Evolutionary conservation across 345 rosid genomes (phyloP), one percentile per base, ranked within the genome.

Genomic region (Erodium maritimum): DNA sequence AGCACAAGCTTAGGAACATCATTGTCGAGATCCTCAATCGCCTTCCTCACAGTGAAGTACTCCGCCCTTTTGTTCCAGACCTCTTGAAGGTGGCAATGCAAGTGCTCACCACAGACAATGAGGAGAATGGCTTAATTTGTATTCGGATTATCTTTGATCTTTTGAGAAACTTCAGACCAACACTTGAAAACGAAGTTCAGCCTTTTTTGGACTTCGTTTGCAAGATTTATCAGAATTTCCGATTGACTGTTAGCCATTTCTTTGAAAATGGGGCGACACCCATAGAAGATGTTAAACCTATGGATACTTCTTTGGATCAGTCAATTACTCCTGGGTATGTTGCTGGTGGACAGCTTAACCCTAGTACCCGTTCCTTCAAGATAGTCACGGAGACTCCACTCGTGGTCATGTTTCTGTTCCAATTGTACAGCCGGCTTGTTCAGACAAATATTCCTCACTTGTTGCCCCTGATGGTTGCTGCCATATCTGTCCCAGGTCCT

Each of bases 51-150:
- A 94, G 96, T 53, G 97, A 94, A 71, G 99, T 94, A 58, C 90
- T 94, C 55, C 90, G 99, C 59, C 99, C 99, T n/a, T 94, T 90
- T 71, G 97, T 94, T 71, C 97, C 85, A 77, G 95, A 94, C 63
- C 90, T 94, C 21, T 81, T 94, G 71, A 90, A 87, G 78, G 95
- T 94, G 25, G 90, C 97, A 1, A 90, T 94, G 99, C 95, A 94
- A 66, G 97, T 94, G 57, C 88, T 90, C 60, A 94, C 99, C 0
- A 65, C 88, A 0, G 99, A 90, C 52, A 94, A 94, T 59, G 99
- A 94, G 70, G 99, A 94, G 51, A 94, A 94, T 69, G 96, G 99
- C 29, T 69, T 94, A 62, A 94, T 85, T 58, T 94, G 99, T 71
- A 90, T 94, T 29, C 85, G 95, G 1, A 90, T 94, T 50, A 94